phyloP scores from a whole-genome alignment of 2,329 filamentous ascomycete genomes.

The Ascochyta rabiei region DNA sequence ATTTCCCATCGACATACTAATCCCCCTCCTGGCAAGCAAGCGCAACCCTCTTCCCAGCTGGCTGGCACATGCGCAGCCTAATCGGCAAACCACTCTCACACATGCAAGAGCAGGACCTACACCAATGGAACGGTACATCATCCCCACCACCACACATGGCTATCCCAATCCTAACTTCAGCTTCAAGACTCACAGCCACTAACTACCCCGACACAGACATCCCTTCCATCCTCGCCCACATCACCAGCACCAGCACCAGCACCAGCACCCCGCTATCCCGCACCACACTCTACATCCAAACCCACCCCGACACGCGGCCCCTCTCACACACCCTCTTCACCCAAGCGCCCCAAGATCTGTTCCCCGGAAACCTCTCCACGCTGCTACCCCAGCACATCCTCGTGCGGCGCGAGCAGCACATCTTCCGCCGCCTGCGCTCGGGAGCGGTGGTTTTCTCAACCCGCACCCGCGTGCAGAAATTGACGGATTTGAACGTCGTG shows the following conservation, averaged over 20 bases:
- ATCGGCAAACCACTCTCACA: slow-evolving; percentile 57
- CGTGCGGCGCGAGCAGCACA: slow-evolving; percentile 58
- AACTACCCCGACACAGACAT: slow-evolving; percentile 23
- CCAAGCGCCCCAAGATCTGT: slow-evolving; percentile 49
- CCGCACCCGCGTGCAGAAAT: slow-evolving; percentile 52
- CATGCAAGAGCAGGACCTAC: slow-evolving; percentile 54
- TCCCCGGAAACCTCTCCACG: slow-evolving; percentile 27
- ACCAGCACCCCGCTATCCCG: slow-evolving; percentile 58
- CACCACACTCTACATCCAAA: slow-evolving; percentile 59
- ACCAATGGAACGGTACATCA: slow-evolving; percentile 58
- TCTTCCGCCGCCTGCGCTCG: slow-evolving; percentile 54
- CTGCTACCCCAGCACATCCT: slow-evolving; percentile 50
- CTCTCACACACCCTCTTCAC: slow-evolving; percentile 55
- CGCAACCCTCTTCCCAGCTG: slow-evolving; percentile 60
- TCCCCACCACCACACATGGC: slow-evolving; percentile 33
- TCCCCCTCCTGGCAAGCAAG: slow-evolving; percentile 49
- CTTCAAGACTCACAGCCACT: background rate
- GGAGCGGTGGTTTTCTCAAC: slow-evolving; percentile 58
- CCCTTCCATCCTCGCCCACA: slow-evolving; percentile 22
- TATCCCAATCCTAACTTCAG: slow-evolving; percentile 20
- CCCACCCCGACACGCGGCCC: slow-evolving; percentile 45
- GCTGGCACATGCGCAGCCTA: slow-evolving; percentile 57
- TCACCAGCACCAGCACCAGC: slow-evolving; percentile 39
- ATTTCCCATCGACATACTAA: background rate
- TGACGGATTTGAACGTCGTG: slow-evolving; percentile 19